Conservation (phyloP, 805 yeast genomes). For the Wickerhamiella brachini region DNA sequence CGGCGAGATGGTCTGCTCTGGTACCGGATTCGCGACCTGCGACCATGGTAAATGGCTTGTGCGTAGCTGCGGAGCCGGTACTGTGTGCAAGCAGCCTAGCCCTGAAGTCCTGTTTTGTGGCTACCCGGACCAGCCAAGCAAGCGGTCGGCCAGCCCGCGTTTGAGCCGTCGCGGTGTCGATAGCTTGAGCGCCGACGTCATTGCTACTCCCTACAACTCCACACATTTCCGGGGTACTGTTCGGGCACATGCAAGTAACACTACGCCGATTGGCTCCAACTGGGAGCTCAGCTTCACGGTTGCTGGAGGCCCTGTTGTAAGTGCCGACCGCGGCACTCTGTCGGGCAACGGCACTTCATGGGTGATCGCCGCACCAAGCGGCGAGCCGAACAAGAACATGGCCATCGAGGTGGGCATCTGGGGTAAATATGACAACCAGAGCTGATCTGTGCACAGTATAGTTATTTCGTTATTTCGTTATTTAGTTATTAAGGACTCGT, state of each 20-base stretch:
- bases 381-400: not conserved
- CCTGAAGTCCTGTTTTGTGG: slow-evolving; percentile 17
- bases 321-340: not conserved
- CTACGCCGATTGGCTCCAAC: not conserved
- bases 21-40: slow-evolving; percentile 19
- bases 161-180: not conserved
- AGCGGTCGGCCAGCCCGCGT: not conserved
- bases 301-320: not conserved
- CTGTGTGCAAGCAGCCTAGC: slow-evolving; percentile 17
- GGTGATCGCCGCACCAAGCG: not conserved
- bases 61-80: slow-evolving; percentile 21
- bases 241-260: not conserved
- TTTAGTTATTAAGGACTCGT: too few species aligned
- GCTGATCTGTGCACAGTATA: not conserved
- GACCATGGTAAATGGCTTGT: slow-evolving; percentile 20
- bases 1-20: slow-evolving; percentile 19
- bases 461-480: not conserved
- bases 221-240: not conserved
- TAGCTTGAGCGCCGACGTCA: slow-evolving; percentile 1
- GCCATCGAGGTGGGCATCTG: not conserved
- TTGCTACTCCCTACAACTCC: not conserved
- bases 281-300: not conserved
- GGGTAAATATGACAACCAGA: not conserved
- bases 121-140: slow-evolving; percentile 12
- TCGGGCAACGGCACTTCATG: not conserved